Base-by-base conservation (phyloP, 108 stramenopile genomes). In the Skeletonema menzelii region DNA sequence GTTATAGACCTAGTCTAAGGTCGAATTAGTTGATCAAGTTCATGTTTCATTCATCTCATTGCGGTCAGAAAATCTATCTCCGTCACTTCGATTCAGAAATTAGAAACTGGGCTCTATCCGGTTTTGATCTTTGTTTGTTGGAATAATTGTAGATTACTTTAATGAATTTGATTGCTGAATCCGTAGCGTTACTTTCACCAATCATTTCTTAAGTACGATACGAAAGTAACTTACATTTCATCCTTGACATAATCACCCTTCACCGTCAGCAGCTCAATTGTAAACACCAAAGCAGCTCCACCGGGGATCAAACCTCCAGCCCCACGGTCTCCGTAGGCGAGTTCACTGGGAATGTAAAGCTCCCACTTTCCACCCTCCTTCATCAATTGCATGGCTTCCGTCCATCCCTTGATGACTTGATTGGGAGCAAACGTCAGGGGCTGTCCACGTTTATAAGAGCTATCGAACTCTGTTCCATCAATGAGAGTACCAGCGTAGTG, bases 401-500 rank as follows among this genome's bases (percentile, higher is more conserved):
- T 89, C 85, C 70, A 91, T 85, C 93, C 91, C 58, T 85, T 84
- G 75, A 95, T 95, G 27, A 97, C 95, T 84, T 97, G 95, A 64
- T 93, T 92, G 26, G 97, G 97, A 28, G 94, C 94, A 72, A 94
- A 96, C 10, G 92, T 85, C 7, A 90, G 88, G 3, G 97, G 97
- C 8, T 56, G 11, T 26, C 91, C 95, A 20, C 97, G 90, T 11
- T 88, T 80, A 67, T 96, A 95, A 37, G 83, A 84, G 17, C 84
- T 85, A 74, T 96, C 97, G 67, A 97, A 96, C 44, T 87, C 81
- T 13, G 90, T 91, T 8, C 97, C 97, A 82, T 95, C 90, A 55
- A 94, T 85, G n/a, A 97, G 70, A 14, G 85, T 91, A 15, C 97
- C 97, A 60, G 89, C 87, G 71, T 97, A 97, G 77, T 97, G 97